Base-by-base conservation (phyloP, 345 rosid species). In the Fremontodendron californicum region DNA sequence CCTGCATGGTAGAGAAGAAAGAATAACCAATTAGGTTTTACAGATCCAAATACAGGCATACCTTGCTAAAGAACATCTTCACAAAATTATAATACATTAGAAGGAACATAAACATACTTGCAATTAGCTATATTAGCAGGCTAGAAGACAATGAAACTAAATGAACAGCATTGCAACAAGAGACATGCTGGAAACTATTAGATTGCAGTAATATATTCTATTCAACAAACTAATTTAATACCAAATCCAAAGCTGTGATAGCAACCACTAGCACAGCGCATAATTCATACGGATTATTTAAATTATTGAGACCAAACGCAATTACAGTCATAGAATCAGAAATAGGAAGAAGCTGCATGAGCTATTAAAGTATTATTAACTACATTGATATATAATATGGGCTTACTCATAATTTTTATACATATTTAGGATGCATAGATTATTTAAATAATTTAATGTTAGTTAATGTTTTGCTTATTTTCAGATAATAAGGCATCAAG, bases 1-100 rank as follows among this genome's bases (percentile, higher is more conserved):
- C 98, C 98, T 95, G 90, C 68, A 82, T 60, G 71, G 74, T 78
- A 82, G 48, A 45, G 23, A 69, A 54, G 45, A 61, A 60, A 69
- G 10, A 4, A 75, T 49, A 31, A 71, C 23, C 60, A 48, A 18
- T 29, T 10, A 18, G 61, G 21, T 58, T 60, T 16, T 29, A 43
- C 35, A 33, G 6, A 52, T 58, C 7, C n/a, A 29, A 25, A 54
- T 37, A 21, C 18, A 43, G 29, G n/a, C 8, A 45, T 12, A 40
- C 11, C 48, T 9, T 12, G 52, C 51, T 73, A 73, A 69, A 48
- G 40, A 39, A 46, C 35, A 60, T 11, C 64, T 19, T 64, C 37
- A 48, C 45, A 9, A 77, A 11, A 1, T 5, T 10, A 10, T 4
- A 43, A 33, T 39, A 55, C 60, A 39, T n/a, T 18, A 21, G n/a